Percentiles rank a stretch among this genome's conserved stretches.
Conservation (phyloP, 495 filamentous ascomycete genomes). For the Annulohypoxylon nitens region DNA sequence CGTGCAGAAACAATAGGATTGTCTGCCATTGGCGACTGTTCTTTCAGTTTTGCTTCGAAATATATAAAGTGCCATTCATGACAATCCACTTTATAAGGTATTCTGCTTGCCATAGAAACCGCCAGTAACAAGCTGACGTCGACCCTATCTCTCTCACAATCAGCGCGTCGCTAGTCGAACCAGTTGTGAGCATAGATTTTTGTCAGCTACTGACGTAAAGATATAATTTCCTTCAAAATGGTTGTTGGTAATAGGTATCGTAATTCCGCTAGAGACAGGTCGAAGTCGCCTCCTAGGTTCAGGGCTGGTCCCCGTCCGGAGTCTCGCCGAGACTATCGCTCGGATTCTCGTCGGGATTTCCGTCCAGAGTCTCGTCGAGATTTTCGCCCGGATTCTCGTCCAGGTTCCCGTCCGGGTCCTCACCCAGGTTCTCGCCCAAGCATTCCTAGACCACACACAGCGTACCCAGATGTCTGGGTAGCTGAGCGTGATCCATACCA, state of each 20-base stretch:
- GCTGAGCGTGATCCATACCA: slow-evolving; percentile 13
- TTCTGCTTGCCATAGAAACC: background rate
- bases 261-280: no score
- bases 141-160: background rate
- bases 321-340: no score
- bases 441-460: background rate
- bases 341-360: no score
- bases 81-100: background rate
- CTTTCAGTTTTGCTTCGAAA: background rate
- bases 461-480: slow-evolving; percentile 27
- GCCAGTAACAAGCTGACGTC: background rate
- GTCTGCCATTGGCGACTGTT: background rate
- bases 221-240: slow-evolving; percentile 18
- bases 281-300: no score
- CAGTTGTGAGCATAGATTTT: slow-evolving; percentile 1
- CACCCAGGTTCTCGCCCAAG: background rate
- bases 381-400: no score
- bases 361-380: no score
- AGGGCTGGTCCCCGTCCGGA: no score
- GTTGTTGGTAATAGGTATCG: slow-evolving; percentile 1
- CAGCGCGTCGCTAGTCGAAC: background rate
- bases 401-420: no score
- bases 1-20: slow-evolving; percentile 6
- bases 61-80: background rate
- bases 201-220: background rate